Percentiles rank a stretch among this genome's conserved stretches.
Conservation (phyloP, 768 basidiomycete genomes). For the Russula sp. region DNA sequence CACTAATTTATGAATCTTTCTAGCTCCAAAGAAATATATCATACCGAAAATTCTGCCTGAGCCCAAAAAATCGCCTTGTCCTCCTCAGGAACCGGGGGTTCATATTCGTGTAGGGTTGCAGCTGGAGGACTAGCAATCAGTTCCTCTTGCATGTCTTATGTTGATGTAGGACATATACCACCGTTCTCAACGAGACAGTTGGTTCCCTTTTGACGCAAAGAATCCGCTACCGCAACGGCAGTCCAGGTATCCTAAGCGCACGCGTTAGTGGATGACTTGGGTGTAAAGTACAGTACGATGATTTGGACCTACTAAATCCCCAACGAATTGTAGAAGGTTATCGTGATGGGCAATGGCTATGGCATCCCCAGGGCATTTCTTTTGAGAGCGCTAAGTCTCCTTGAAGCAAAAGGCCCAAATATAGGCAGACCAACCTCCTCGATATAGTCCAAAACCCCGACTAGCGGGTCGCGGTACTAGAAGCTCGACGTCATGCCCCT, state of each 20-base stretch:
- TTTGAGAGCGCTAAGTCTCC: neutral
- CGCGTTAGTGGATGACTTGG: neutral
- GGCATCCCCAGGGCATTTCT: neutral
- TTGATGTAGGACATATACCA: neutral
- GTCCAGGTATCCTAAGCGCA: neutral
- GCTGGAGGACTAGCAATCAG: neutral
- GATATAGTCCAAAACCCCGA: neutral
- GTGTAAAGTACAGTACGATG: no score
- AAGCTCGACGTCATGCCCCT: neutral
- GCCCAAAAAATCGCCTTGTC: neutral
- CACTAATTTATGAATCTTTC: no score
- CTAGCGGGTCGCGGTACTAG: constrained; percentile 14
- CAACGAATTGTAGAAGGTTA: neutral
- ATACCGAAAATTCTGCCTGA: neutral
- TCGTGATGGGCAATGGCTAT: constrained; percentile 4
- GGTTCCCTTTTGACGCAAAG: neutral
- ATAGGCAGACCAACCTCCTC: no score
- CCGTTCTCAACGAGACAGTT: neutral
- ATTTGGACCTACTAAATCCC: neutral
- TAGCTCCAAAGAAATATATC: no score
- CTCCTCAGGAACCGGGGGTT: neutral
- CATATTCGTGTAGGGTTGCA: neutral
- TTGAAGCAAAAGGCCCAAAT: no score
- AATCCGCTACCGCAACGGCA: neutral
- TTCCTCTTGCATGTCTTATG: neutral